A percentile compares a stretch with the other conserved stretches of the same genome.
Conservation (phyloP, 768 basidiomycete genomes). For the Sporobolomyces phaffii region DNA sequence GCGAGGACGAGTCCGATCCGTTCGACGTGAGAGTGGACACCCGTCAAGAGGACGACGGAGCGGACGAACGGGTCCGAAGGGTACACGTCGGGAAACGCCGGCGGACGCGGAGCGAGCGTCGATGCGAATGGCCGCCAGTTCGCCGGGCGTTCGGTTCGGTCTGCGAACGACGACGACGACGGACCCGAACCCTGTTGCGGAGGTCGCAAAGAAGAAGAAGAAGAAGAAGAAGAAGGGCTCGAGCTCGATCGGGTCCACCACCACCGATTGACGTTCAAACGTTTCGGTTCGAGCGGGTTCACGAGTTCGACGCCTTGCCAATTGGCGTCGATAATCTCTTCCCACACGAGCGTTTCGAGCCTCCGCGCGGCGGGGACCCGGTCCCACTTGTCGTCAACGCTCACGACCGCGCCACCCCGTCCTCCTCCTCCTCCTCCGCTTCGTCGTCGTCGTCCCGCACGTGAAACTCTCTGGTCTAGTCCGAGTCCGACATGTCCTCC, state of each 20-base stretch:
- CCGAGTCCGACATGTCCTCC: neutral
- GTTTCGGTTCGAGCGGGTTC: conserved; percentile 12
- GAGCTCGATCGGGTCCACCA: no score
- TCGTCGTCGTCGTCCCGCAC: neutral
- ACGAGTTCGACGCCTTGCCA: conserved; percentile 12
- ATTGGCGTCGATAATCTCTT: conserved; percentile 18
- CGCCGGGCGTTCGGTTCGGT: neutral
- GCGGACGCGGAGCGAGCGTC: conserved; percentile 15
- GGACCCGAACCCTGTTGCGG: no score
- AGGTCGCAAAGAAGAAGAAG: neutral
- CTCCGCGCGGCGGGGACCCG: conserved; percentile 9
- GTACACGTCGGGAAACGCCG: conserved; percentile 17
- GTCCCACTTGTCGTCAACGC: conserved; percentile 31
- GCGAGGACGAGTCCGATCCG: conserved; percentile 27
- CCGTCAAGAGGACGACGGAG: conserved; percentile 35
- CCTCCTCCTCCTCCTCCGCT: no score
- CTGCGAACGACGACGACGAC: neutral
- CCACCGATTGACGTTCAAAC: neutral
- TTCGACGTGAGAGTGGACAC: conserved; percentile 13
- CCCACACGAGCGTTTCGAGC: conserved; percentile 20
- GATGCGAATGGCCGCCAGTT: conserved; percentile 25
- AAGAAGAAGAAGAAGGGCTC: neutral
- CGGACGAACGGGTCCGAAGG: conserved; percentile 26
- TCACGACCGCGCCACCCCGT: no score
- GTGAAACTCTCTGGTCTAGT: neutral